Base-by-base conservation (phyloP, 2,329 filamentous ascomycete genomes). In the Penicillium capsulatum region DNA sequence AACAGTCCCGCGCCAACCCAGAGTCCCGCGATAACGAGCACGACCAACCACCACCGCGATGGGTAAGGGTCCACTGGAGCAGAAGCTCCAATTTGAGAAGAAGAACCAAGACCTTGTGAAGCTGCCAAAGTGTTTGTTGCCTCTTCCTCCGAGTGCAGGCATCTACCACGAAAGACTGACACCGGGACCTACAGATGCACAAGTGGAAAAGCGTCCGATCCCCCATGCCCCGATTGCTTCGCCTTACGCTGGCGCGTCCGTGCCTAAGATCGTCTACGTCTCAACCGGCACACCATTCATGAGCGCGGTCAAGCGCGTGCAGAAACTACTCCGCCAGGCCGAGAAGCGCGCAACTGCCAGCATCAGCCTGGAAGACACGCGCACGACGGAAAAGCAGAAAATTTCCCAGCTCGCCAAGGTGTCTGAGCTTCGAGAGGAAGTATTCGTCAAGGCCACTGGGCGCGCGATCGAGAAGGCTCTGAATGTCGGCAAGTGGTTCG, bases 401-500 rank as follows among this genome's bases (percentile, higher is more conserved):
- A 50, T 64, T 17, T 56, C 52, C 6, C 53, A 55, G 37, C 45
- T 68, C 16, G 59, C 50, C 34, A 55, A 59, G 32, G 57, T 51
- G 0, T 59, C 61, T 11, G 62, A 67, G 22, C 51, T 58, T 31
- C 52, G 69, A 24, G 76, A 80, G 49, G 68, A 72, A 31, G 72
- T 82, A 1, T 67, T 74, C 46, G 53, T 82, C 17, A 82, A 80
- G 55, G 79, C 74, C 4, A 79, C 75, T 7, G 79, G 78, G 4
- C 69, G 73, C 35, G 79, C 79, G 26, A 80, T 82, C 47, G 66
- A 72, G 40, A 73, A 75, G 56, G 77, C 74, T 10, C 55, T 81
- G 58, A 68, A 69, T 28, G 51, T 82, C 16, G 78, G 69, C 2
- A 57, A 73, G 34, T 77, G 71, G 70, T 81, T 83, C 50, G 71